Conservation (phyloP, 1,284 basidiomycete species). For the Filobasidium uniguttulatum region DNA sequence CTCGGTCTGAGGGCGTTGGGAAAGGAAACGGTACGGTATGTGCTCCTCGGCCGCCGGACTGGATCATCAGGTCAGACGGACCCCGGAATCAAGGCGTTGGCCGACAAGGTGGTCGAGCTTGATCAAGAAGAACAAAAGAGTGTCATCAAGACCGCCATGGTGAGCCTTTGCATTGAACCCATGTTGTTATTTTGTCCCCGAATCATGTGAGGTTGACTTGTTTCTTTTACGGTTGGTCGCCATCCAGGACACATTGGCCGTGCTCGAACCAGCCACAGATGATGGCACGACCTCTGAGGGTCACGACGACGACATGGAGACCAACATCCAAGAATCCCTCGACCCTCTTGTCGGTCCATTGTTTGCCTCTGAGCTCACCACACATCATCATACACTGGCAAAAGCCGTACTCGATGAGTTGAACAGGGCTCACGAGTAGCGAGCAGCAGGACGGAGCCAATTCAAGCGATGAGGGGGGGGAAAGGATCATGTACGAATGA, state of each 20-base stretch:
- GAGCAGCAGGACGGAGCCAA: too few species aligned
- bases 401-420: too few species aligned
- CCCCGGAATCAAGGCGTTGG: constrained; percentile 23
- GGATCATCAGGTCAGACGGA: constrained; percentile 17
- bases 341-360: too few species aligned
- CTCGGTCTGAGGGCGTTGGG: constrained; percentile 70
- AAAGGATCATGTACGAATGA: too few species aligned
- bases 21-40: constrained; percentile 64
- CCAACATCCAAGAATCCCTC: too few species aligned
- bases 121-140: constrained; percentile 21
- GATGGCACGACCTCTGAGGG: constrained; percentile 2
- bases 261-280: background rate
- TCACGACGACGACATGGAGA: too few species aligned
- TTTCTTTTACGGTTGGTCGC: background rate
- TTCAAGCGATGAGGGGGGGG: too few species aligned
- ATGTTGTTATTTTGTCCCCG: background rate
- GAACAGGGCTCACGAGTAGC: too few species aligned
- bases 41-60: constrained; percentile 39
- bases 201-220: too few species aligned
- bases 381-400: too few species aligned
- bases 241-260: background rate
- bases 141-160: constrained; percentile 23
- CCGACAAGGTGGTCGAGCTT: constrained; percentile 21
- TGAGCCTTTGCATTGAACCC: constrained; percentile 4
- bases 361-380: too few species aligned